Evolutionary conservation across 495 filamentous ascomycete genomes (phyloP), one percentile per base, ranked within the genome.

Genomic region (Neurospora pannonica): DNA sequence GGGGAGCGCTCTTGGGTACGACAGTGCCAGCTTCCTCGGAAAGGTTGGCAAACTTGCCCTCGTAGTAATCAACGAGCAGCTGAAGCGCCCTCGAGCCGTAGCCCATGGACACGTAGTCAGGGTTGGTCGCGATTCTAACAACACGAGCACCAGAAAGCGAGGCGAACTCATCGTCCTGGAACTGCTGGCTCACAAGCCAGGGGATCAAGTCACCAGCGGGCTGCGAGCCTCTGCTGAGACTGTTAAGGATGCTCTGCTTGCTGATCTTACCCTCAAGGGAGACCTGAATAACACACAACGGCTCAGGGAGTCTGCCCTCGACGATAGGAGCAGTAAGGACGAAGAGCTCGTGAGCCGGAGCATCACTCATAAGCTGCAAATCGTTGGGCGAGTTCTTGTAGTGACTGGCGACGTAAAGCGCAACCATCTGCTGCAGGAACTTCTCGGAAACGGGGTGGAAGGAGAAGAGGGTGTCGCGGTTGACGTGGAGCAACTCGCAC

Each of bases 381-480:
- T 99, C 97, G 78, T 99, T 97, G 5, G 97, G 97, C 1, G 94
- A 94, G 82, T 99, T 99, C 83, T 98, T 98, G 85, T 99, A 98
- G 80, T 98, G 95, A 79, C 92, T 95, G 21, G 97, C 94, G n/a
- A 98, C 96, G 78, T 98, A 98, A 2, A 99, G 89, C 11, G 94
- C 93, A 83, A 99, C 94, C 94, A 98, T 97, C 75, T 97, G 93
- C 79, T 98, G 97, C 69, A 99, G 86, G 83, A 99, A 93, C 81
- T 94, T 96, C 78, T 99, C 97, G 9, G 95, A 97, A 10, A 98
- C 94, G 13, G 94, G 94, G 77, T 99, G 95, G 85, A 97, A 98
- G 8, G 95, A 97, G 85, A 98, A 99, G 9, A 99, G 88, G 13
- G 95, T 98, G 82, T 99, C 97, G 24, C 97, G 91, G 83, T 98